Base-by-base conservation (phyloP, 1,139 yeast species). In the Geotrichum siamense region DNA sequence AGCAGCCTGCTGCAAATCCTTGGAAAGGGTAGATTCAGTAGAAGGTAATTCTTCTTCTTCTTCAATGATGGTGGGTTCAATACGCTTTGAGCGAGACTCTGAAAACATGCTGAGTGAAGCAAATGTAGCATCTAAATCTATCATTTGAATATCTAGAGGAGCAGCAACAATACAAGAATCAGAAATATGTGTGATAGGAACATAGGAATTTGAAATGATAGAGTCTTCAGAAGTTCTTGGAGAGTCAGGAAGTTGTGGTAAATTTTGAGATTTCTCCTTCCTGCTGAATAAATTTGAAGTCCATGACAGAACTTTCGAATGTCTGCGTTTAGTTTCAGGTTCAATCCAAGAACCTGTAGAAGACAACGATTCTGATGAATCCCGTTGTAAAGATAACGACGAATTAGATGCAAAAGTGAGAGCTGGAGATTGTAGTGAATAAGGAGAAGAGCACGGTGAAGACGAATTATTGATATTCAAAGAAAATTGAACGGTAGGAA, bases 91-190 rank as follows among this genome's bases (percentile, higher is more conserved):
- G 39, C 17, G 16, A 10, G 33, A 19, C 29, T 48, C 27, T 29
- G 45, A 28, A 28, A 50, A 41, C 16, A 25, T 27, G 44, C 39
- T 43, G 37, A 54, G 52, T 2, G 58, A 60, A 43, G 53, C 51
- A 32, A 61, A 48, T 1, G 66, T 67, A 23, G 59, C 64, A 43
- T 62, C 63, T 5, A 62, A 52, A 39, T 62, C 65, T 28, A 62
- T 62, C 13, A 50, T 32, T 3, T 55, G 54, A 13, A 37, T 15
- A 26, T 37, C 40, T 12, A 37, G 13, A 19, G 40, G 33, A 16
- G 22, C 23, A 13, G 26, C 27, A 15, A 23, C 17, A 32, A 23
- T 21, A 25, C 29, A 30, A 30, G 34, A 15, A 17, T 30, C 21
- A 8, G 21, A 12, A 16, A 16, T 16, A 13, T 10, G n/a, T 28